Evolutionary conservation across 495 filamentous ascomycete genomes (phyloP).

Genomic region (Hypoxylon lenormandii): DNA sequence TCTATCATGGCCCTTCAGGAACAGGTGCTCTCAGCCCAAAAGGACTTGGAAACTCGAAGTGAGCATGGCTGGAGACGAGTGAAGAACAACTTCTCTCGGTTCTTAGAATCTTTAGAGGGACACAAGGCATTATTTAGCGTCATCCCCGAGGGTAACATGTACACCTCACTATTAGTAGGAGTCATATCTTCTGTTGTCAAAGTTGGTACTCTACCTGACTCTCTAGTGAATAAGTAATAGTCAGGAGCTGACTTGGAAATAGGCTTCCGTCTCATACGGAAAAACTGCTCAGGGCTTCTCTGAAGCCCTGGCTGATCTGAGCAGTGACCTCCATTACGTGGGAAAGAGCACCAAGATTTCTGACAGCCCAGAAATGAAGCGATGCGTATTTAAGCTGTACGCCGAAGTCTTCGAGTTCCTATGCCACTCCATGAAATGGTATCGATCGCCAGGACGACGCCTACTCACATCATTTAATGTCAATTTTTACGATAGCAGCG

Average conservation of each 20-base stretch:
- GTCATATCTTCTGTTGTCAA: background rate
- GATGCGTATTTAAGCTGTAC: background rate
- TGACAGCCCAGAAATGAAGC: background rate
- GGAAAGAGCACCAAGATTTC: background rate
- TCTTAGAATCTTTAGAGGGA: background rate
- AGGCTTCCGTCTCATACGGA: background rate
- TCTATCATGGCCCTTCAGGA: background rate
- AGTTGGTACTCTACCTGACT: background rate
- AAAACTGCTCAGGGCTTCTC: background rate
- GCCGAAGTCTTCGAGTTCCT: background rate
- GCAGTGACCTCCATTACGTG: background rate
- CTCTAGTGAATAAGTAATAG: too few species aligned
- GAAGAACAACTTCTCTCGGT: background rate
- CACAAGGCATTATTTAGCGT: background rate
- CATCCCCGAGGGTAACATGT: background rate
- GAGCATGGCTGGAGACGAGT: background rate
- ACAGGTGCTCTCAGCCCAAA: background rate
- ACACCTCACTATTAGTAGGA: background rate
- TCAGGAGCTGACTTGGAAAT: background rate
- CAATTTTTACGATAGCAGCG: background rate
- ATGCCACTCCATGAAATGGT: background rate
- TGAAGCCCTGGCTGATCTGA: background rate
- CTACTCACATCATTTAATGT: background rate
- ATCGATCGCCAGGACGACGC: background rate
- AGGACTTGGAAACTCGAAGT: background rate